Percentiles rank a stretch among this genome's conserved stretches.
phyloP scores from a whole-genome alignment of 2,329 filamentous ascomycete species.

The Penicillium digitatum region DNA sequence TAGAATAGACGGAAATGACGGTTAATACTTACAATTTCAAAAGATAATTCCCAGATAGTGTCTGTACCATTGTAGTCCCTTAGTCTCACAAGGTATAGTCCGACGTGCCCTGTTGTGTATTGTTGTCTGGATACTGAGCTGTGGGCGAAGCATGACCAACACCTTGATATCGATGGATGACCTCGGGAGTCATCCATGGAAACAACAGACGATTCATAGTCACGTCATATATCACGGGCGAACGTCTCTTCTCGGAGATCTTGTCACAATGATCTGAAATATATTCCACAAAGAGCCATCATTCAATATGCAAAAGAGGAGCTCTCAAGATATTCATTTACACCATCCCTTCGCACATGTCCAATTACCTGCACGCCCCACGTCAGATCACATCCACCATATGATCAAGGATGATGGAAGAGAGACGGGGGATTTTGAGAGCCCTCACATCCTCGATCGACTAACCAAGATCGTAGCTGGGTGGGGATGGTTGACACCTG shows the following conservation, averaged over 20 bases:
- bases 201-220: neutral
- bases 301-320: neutral
- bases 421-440: neutral
- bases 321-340: neutral
- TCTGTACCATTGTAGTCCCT: no score
- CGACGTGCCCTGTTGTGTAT: no score
- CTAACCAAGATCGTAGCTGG: neutral
- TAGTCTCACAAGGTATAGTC: no score
- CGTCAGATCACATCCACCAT: conserved; percentile 3
- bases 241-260: no score
- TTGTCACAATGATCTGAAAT: no score
- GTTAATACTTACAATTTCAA: no score
- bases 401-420: neutral
- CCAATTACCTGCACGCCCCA: neutral
- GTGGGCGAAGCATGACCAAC: no score
- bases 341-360: conserved; percentile 8
- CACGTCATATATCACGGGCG: neutral
- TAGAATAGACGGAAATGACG: no score
- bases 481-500: neutral
- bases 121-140: no score
- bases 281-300: neutral
- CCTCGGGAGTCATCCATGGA: no score
- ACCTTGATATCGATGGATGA: no score
- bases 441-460: neutral
- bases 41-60: no score